Conservation (phyloP, 495 filamentous ascomycete genomes). For the Mytilinidion resinicola region DNA sequence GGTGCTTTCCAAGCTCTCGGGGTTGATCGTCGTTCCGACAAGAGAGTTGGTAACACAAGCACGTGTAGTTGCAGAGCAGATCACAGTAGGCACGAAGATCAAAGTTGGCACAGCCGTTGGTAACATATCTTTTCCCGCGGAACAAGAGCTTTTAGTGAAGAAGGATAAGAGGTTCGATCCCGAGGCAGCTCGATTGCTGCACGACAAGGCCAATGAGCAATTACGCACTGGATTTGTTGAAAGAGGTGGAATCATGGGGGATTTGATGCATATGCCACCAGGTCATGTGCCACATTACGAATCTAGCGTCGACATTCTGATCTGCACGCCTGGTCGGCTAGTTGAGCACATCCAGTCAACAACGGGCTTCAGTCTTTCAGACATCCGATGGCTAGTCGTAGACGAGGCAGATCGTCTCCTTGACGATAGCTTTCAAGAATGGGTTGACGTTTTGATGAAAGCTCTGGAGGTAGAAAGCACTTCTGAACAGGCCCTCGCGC, state of each 20-base stretch:
- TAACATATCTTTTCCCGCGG: constrained; percentile 64
- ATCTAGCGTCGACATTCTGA: constrained; percentile 78
- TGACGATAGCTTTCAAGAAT: constrained; percentile 87
- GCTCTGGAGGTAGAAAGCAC: constrained; percentile 45
- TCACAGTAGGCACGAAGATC: constrained; percentile 55
- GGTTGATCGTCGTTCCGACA: constrained; percentile 79
- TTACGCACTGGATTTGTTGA: constrained; percentile 28
- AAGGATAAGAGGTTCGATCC: constrained; percentile 57
- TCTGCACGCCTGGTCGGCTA: constrained; percentile 86
- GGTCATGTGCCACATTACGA: constrained; percentile 56
- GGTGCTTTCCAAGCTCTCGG: constrained; percentile 57
- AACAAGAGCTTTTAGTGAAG: constrained; percentile 62
- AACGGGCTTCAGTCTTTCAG: constrained; percentile 65
- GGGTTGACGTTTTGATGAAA: constrained; percentile 67
- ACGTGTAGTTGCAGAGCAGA: constrained; percentile 62
- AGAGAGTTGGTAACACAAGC: constrained; percentile 84
- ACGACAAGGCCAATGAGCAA: constrained; percentile 28
- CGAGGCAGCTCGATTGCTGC: constrained; percentile 39
- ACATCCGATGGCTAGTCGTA: constrained; percentile 79
- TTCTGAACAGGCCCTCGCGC: constrained; percentile 13
- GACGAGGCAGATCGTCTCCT: constrained; percentile 93
- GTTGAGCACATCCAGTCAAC: constrained; percentile 87
- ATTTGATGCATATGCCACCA: constrained; percentile 40
- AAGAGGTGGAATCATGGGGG: constrained; percentile 42
- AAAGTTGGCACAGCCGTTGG: constrained; percentile 79